These are phyloP conservation scores for Dictyostelium discoideum DNA, from an alignment of 78 protist species.

Conservation along the genomic window dicty_2.7 NC_007091.3:762501-763000, in stretches of 20 bases:
- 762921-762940: constrained; percentile 52
- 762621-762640: no score
- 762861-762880: constrained; percentile 22
- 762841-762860: constrained; percentile 73
- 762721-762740: background rate
- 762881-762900: constrained; percentile 65
- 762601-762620: no score
- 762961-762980: constrained; percentile 70
- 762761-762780: constrained; percentile 56
- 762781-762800: constrained; percentile 57
- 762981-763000: constrained; percentile 78
- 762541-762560: constrained; percentile 64
- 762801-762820: constrained; percentile 56
- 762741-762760: background rate
- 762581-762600: background rate
- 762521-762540: constrained; percentile 41
- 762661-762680: no score
- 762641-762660: no score
- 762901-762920: constrained; percentile 37
- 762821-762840: constrained; percentile 70
- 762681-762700: background rate
- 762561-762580: constrained; percentile 14
- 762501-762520: constrained; percentile 24
- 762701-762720: background rate
- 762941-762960: constrained; percentile 85